Evolutionary conservation across 106 monocot genomes (phyloP).

Genomic region (Dendrobium huoshanense): DNA sequence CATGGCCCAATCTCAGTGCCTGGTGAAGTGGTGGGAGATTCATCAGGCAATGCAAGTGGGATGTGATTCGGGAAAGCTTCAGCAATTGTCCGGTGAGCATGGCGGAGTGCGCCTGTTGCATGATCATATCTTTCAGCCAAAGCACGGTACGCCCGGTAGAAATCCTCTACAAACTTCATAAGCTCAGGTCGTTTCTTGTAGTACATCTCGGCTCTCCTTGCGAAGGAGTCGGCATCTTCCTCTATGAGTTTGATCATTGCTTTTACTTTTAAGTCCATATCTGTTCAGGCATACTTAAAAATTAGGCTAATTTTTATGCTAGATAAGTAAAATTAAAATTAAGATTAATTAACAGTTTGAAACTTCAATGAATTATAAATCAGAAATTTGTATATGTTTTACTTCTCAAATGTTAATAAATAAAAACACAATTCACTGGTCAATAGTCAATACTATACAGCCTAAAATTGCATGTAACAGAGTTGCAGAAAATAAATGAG

Average conservation of each 20-base stretch:
- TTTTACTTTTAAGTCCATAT: conserved; percentile 65
- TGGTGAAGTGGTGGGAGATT: conserved; percentile 25
- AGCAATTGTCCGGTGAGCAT: conserved; percentile 62
- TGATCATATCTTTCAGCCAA: conserved; percentile 74
- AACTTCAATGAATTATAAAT: not conserved
- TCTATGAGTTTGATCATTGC: conserved; percentile 74
- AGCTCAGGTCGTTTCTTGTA: conserved; percentile 67
- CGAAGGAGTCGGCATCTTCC: conserved; percentile 79
- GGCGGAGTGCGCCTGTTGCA: conserved; percentile 58
- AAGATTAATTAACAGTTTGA: not conserved
- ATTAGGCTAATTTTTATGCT: not conserved
- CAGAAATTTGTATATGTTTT: not conserved
- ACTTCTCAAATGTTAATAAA: not conserved
- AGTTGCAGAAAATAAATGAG: not conserved
- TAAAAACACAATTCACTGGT: not conserved
- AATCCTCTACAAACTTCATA: conserved; percentile 59
- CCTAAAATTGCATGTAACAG: not conserved
- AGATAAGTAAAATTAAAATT: not conserved
- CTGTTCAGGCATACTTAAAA: conserved; percentile 12
- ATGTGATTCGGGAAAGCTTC: conserved; percentile 66
- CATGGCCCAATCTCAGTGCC: conserved; percentile 28
- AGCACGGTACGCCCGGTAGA: conserved; percentile 71
- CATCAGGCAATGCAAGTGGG: conserved; percentile 38
- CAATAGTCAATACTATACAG: not conserved
- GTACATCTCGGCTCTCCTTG: conserved; percentile 74